Evolutionary conservation across 345 rosid species (phyloP).

Genomic region (Melastoma malabathricum): DNA sequence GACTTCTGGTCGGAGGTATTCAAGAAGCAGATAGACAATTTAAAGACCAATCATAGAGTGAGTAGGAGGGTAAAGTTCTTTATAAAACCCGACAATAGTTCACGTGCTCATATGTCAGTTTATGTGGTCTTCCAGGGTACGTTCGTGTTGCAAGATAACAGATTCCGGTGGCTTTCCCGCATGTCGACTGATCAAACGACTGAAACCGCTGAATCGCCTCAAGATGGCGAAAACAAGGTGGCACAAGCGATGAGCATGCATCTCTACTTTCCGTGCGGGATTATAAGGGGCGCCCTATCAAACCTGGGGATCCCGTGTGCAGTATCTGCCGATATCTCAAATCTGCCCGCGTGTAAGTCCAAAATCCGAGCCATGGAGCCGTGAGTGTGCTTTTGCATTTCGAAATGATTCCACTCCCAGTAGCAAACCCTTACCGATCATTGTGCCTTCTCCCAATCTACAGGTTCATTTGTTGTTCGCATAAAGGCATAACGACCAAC

Average conservation of each 20-base stretch:
- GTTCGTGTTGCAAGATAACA: slow-evolving; percentile 93
- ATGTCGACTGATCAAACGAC: slow-evolving; percentile 48
- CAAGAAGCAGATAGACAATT: slow-evolving; percentile 95
- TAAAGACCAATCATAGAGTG: slow-evolving; percentile 95
- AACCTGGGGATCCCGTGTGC: slow-evolving; percentile 95
- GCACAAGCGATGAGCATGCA: slow-evolving; percentile 74
- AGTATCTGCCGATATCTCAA: slow-evolving; percentile 89
- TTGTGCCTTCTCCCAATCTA: not conserved
- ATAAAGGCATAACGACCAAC: slow-evolving; percentile 49
- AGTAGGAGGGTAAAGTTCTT: slow-evolving; percentile 1
- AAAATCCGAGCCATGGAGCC: not conserved
- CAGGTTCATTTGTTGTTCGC: slow-evolving; percentile 83
- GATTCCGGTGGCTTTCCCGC: slow-evolving; percentile 76
- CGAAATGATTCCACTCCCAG: not conserved
- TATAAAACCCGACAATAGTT: no score
- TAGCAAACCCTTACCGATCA: not conserved
- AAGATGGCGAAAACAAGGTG: slow-evolving; percentile 58
- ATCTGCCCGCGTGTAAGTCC: slow-evolving; percentile 84
- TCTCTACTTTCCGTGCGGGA: slow-evolving; percentile 90
- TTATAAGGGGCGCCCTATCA: slow-evolving; percentile 91
- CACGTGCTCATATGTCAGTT: not conserved
- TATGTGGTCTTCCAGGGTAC: slow-evolving; percentile 57
- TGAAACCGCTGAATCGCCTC: slow-evolving; percentile 26
- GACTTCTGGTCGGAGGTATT: slow-evolving; percentile 97
- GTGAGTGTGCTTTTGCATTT: not conserved